Percentiles rank a stretch among this genome's conserved stretches.
These are phyloP conservation scores for Alternaria tenuissima DNA, from an alignment of 2,329 filamentous ascomycete species.

Conservation along the genomic window DNA sequence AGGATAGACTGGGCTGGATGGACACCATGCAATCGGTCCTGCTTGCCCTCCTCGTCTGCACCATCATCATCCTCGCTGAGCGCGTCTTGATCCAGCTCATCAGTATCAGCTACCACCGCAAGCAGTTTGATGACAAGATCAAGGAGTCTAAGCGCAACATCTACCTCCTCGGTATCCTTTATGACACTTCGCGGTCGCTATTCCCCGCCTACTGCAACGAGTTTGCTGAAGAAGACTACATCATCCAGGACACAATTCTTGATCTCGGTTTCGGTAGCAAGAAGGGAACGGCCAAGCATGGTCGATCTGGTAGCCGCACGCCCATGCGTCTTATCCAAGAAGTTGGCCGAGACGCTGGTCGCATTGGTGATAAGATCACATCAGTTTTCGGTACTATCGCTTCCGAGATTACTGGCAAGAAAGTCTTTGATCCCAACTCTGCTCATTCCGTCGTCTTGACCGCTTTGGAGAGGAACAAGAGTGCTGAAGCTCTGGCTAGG, in stretches of 20 bases:
- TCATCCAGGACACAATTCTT: constrained; percentile 76
- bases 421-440: constrained; percentile 91
- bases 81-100: constrained; percentile 83
- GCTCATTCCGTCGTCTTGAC: constrained; percentile 89
- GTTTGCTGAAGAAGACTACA: constrained; percentile 89
- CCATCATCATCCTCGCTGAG: constrained; percentile 76
- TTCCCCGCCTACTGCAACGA: constrained; percentile 94
- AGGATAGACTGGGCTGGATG: constrained; percentile 56
- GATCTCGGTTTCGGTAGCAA: constrained; percentile 70
- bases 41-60: constrained; percentile 71
- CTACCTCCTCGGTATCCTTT: constrained; percentile 80
- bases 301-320: constrained; percentile 69
- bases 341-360: constrained; percentile 71
- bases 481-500: constrained; percentile 90
- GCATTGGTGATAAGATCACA: constrained; percentile 91
- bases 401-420: constrained; percentile 92
- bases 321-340: constrained; percentile 80
- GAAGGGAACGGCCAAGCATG: constrained; percentile 56
- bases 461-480: constrained; percentile 82
- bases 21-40: constrained; percentile 69
- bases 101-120: constrained; percentile 84
- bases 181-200: constrained; percentile 85
- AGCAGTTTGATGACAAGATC: constrained; percentile 83
- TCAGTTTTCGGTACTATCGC: constrained; percentile 93
- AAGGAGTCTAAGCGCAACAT: constrained; percentile 90